A percentile compares a stretch with the other conserved stretches of the same genome.
Evolutionary conservation across 2,329 filamentous ascomycete genomes (phyloP).

Genomic region (Arthrobotrys entomopaga): DNA sequence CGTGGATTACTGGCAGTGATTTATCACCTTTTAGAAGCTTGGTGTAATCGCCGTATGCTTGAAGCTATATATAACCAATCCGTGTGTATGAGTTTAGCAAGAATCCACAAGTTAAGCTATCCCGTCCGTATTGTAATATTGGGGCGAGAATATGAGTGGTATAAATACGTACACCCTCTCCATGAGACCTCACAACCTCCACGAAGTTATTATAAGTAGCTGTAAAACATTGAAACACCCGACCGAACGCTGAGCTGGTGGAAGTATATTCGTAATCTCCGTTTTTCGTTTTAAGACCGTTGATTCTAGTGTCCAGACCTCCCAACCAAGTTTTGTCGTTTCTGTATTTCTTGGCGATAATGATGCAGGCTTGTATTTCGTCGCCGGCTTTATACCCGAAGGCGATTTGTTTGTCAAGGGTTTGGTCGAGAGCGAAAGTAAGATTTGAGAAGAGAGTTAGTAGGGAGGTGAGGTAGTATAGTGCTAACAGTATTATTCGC

Average conservation of each 20-base stretch:
- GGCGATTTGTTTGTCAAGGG: background rate
- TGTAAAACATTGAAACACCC: conserved; percentile 21
- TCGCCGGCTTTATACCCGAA: conserved; percentile 9
- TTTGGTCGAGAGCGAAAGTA: conserved; percentile 4
- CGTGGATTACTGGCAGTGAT: conserved; percentile 7
- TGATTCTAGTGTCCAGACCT: conserved; percentile 1
- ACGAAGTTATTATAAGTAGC: conserved; percentile 19
- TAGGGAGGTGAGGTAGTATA: background rate
- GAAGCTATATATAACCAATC: conserved; percentile 7
- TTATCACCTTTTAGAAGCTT: conserved; percentile 13
- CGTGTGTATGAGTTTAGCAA: no score
- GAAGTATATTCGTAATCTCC: conserved; percentile 14
- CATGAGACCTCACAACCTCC: conserved; percentile 17
- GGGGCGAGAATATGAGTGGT: background rate
- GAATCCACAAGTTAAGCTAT: no score
- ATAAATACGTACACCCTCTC: conserved; percentile 22
- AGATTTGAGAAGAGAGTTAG: background rate
- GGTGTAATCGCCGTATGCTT: conserved; percentile 27
- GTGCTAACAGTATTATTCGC: background rate
- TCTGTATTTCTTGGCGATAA: conserved; percentile 9
- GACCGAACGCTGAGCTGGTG: background rate
- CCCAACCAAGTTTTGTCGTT: conserved; percentile 12
- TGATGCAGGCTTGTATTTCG: background rate
- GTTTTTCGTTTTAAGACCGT: background rate
- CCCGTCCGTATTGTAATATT: background rate